Conservation (phyloP, 208 protist species). For the Leishmania turanica region DNA sequence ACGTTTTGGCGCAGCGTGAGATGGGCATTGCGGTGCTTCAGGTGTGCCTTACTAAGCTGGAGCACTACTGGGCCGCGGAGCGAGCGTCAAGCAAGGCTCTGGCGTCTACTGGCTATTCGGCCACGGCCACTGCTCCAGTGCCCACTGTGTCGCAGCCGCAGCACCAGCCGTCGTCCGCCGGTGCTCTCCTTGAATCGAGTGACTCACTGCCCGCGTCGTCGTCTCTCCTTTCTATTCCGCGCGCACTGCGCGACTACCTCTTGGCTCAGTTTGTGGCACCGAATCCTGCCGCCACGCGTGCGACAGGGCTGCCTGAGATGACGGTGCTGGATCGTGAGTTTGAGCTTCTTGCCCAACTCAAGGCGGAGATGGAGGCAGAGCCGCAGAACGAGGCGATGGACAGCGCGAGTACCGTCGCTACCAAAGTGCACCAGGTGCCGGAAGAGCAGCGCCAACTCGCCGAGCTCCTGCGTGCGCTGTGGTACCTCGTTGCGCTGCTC, state of each 20-base stretch:
- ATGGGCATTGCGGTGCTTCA: constrained; percentile 15
- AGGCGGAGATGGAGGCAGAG: constrained; percentile 3
- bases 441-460: constrained; percentile 16
- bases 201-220: not conserved
- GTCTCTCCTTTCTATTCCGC: constrained; percentile 1
- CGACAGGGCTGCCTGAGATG: constrained; percentile 32
- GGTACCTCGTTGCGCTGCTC: constrained; percentile 43
- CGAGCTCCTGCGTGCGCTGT: constrained; percentile 39
- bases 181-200: not conserved
- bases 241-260: constrained; percentile 12
- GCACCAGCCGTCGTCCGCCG: not conserved
- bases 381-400: not conserved
- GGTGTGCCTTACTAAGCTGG: constrained; percentile 6
- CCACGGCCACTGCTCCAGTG: not conserved
- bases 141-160: not conserved
- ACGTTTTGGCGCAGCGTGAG: constrained; percentile 16
- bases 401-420: not conserved
- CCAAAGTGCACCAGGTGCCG: not conserved
- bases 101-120: not conserved
- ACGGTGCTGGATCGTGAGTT: constrained; percentile 20
- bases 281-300: not conserved
- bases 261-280: constrained; percentile 7
- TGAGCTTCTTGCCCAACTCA: constrained; percentile 11
- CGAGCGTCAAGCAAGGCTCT: not conserved
- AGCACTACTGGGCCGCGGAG: constrained; percentile 13